Conservation (phyloP, 2,329 filamentous ascomycete genomes). For the Didymella sp. region DNA sequence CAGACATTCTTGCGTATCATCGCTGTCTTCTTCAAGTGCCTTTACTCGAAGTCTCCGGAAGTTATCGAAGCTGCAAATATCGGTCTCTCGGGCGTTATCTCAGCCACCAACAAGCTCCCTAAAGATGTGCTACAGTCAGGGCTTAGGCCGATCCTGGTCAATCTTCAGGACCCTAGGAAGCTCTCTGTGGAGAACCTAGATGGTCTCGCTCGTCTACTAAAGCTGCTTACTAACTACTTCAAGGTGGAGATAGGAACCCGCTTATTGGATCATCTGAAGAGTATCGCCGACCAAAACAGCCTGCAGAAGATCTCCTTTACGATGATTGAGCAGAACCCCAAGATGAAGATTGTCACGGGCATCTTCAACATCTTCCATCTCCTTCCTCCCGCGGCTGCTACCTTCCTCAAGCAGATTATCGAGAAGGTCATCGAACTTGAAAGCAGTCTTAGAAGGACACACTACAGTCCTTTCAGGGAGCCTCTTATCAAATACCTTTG, state of each 20-base stretch:
- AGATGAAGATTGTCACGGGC: conserved; percentile 93
- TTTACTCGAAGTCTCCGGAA: conserved; percentile 90
- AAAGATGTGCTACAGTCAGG: conserved; percentile 96
- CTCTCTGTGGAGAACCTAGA: conserved; percentile 88
- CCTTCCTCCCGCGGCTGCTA: conserved; percentile 86
- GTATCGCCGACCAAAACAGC: conserved; percentile 79
- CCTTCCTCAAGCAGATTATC: conserved; percentile 89
- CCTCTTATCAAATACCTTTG: conserved; percentile 94
- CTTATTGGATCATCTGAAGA: conserved; percentile 91
- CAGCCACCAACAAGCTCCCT: conserved; percentile 87
- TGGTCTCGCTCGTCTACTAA: conserved; percentile 86
- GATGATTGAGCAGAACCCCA: conserved; percentile 87
- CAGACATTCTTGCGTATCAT: conserved; percentile 72
- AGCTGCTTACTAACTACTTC: conserved; percentile 95
- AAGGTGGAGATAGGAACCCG: conserved; percentile 96
- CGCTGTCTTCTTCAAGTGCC: conserved; percentile 94
- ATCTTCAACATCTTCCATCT: conserved; percentile 98
- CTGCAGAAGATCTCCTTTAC: conserved; percentile 93
- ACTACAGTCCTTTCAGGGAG: conserved; percentile 87
- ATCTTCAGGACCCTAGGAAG: conserved; percentile 90
- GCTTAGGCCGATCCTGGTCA: conserved; percentile 92
- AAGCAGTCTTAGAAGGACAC: conserved; percentile 80
- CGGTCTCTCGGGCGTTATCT: conserved; percentile 84
- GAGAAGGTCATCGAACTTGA: conserved; percentile 91
- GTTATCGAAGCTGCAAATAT: conserved; percentile 94